Evolutionary conservation across 1,139 yeast species (phyloP), one percentile per base, ranked within the genome.

Genomic region (Blastobotrys aristatus): DNA sequence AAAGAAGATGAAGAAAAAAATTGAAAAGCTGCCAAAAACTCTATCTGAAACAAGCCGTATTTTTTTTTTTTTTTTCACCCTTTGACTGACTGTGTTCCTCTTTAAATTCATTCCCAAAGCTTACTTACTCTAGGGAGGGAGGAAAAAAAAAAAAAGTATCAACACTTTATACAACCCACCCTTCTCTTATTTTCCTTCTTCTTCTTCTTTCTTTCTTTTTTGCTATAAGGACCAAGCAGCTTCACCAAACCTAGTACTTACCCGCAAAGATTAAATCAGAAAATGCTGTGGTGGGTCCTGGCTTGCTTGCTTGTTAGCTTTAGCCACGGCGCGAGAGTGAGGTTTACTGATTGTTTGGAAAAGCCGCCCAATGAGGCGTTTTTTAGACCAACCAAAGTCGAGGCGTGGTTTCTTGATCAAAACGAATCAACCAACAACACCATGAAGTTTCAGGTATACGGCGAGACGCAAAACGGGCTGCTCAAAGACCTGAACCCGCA

Each of bases 401-500:
- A 40, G 22, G 48, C 51, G 4, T 40, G 26, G 22, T 49, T 30
- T 32, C 22, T 37, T 11, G 46, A 48, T 20, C 48, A 46, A 17
- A 29, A 40, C 8, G 29, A 26, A 5, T 16, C 40, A 2, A 40
- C 43, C 2, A 35, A 46, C 20, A 48, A 46, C 34, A 37, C 46
- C 16, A 42, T 63, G 39, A 39, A 42, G 30, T 41, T 57, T 29
- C 36, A 45, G 1, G 53, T 63, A 32, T 16, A 39, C 8, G 68
- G 67, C 13, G 40, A 51, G 34, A 60, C 59, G 53, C 40, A 50
- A 3, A 53, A 55, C 20, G 64, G 62, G 34, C 40, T 53, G 24
- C 44, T 63, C 18, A 51, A 43, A 1, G 66, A 64, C 43, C 46
- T 59, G 45, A 54, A 62, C 44, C 48, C 53, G 10, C 50, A 54